phyloP scores from a whole-genome alignment of 2,329 filamentous ascomycete genomes.

The Pseudocercospora fuligena region DNA sequence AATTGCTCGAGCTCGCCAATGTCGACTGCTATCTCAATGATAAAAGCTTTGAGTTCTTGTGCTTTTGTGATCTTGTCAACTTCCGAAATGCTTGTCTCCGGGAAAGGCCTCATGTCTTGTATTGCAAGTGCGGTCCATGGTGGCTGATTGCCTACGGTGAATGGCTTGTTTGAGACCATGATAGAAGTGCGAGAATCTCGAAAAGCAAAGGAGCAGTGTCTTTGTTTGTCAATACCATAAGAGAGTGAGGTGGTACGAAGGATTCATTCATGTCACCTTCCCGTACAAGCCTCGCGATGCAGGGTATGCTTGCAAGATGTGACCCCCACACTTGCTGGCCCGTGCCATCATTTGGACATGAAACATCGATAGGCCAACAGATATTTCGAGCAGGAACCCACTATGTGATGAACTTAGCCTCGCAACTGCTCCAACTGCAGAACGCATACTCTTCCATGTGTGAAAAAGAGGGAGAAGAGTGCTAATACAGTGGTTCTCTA shows the following conservation, averaged over 20 bases:
- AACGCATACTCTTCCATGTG: no score
- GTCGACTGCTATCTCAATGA: conserved; percentile 41
- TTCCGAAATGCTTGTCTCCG: background rate
- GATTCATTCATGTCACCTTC: conserved; percentile 5
- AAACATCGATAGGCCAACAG: background rate
- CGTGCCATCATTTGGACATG: background rate
- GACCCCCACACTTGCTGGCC: background rate
- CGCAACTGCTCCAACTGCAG: no score
- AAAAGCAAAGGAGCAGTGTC: background rate
- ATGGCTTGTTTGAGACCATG: background rate
- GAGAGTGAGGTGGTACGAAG: background rate
- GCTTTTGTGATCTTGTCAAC: background rate
- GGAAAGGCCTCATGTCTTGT: background rate
- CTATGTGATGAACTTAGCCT: background rate
- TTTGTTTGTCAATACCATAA: background rate
- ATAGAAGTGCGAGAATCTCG: background rate
- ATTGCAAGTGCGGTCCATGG: no score
- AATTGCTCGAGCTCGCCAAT: conserved; percentile 54
- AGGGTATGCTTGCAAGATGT: background rate
- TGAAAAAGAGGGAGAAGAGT: no score
- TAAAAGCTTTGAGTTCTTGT: conserved; percentile 15
- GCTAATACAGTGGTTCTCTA: no score
- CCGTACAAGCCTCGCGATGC: background rate
- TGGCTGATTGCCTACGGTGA: background rate
- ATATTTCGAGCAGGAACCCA: background rate